phyloP scores from a whole-genome alignment of 148 eudicot genomes.

The Dysphania ambrosioides region DNA sequence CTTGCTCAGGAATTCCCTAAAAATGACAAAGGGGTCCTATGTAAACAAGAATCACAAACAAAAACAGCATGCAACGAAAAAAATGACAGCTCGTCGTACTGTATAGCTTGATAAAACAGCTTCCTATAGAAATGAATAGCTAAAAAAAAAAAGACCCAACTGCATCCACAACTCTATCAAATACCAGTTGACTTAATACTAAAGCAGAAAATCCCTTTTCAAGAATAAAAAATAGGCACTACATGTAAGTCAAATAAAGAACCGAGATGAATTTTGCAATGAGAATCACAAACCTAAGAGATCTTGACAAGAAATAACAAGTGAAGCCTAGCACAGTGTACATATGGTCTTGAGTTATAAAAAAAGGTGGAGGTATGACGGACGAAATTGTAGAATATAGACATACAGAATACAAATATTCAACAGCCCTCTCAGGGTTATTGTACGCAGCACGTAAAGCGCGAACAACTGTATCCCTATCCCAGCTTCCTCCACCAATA shows the following conservation, averaged over 20 bases:
- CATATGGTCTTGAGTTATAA: neutral
- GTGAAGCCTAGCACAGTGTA: neutral
- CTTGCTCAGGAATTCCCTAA: conserved; percentile 84
- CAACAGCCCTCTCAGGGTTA: conserved; percentile 95
- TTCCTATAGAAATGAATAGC: neutral
- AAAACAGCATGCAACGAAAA: too few relatives aligned
- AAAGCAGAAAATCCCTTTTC: neutral
- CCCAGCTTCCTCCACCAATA: conserved; percentile 97
- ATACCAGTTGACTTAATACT: neutral
- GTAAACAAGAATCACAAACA: neutral
- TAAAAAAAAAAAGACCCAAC: neutral
- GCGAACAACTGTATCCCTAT: conserved; percentile 73
- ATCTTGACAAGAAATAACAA: too few relatives aligned
- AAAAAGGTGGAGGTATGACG: neutral
- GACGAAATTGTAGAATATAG: neutral
- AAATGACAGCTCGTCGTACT: neutral
- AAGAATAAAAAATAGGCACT: too few relatives aligned
- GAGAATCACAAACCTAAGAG: too few relatives aligned
- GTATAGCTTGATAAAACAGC: neutral
- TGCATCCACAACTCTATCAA: neutral
- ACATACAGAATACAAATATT: conserved; percentile 72
- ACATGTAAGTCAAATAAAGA: too few relatives aligned
- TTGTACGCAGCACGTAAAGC: conserved; percentile 86
- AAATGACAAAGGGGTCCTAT: neutral
- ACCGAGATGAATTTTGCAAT: too few relatives aligned